Evolutionary conservation across 2,329 filamentous ascomycete genomes (phyloP), one percentile per base, ranked within the genome.

Genomic region (Pseudogymnoascus sp.): DNA sequence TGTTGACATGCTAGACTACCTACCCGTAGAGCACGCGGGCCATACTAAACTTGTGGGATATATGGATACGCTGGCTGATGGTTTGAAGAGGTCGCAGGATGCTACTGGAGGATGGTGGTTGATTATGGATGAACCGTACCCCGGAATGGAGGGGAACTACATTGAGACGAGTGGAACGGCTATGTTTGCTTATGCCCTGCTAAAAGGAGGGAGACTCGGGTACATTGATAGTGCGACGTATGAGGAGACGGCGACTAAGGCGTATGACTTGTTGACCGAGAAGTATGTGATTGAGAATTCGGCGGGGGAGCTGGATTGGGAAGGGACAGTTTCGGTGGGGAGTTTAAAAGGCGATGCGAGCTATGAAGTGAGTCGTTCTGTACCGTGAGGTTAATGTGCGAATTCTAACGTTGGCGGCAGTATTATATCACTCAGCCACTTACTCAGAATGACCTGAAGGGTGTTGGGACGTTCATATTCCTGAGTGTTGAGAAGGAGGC

Each of bases 101-200:
- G 61, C 57, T 13, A 45, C 69, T 2, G 71, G 72, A 3, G 71
- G 67, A n/a, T 75, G 73, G 73, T 75, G 72, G 71, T 67, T 74
- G 62, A 62, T 75, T 18, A 64, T 75, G 65, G 66, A 66, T 45
- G 41, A 52, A n/a, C 41, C 41, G 12, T 37, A 63, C 26, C 60
- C 60, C 10, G 67, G 66, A 1, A 62, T 59, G 18, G 63, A 62
- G 37, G 68, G 68, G 8, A 74, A 74, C 61, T 74, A 74, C 60
- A 71, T 74, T 60, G 72, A 74, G 66, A 71, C 69, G 18, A 73
- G 71, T 59, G 70, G 65, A 19, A 71, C 64, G 1, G 71, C 72
- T 23, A 73, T 74, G 72, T 74, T 74, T 62, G 64, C 71, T 1
- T 74, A 74, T 57, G 69, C 71, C 8, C 61, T 74, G n/a, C 65